Percentiles rank a stretch among this genome's conserved stretches.
phyloP scores from a whole-genome alignment of 106 monocot genomes.

The Dendrobium chrysotoxum region DNA sequence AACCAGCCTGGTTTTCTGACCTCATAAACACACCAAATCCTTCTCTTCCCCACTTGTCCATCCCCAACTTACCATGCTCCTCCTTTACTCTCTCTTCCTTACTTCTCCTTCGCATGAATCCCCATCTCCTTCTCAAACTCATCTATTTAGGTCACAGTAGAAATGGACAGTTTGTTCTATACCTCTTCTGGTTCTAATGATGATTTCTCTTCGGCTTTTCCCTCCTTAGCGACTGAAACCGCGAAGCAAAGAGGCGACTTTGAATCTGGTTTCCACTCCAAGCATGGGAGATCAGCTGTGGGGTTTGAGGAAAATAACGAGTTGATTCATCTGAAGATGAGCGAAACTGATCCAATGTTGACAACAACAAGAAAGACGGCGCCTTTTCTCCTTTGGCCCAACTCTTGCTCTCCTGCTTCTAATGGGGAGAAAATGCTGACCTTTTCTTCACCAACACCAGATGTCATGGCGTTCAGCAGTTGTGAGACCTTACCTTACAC shows the following conservation, averaged over 20 bases:
- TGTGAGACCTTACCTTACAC: constrained; percentile 20
- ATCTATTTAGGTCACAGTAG: neutral
- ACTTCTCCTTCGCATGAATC: neutral
- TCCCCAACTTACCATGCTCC: neutral
- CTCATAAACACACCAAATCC: neutral
- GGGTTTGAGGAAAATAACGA: constrained; percentile 19
- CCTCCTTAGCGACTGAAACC: neutral
- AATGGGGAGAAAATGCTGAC: constrained; percentile 81
- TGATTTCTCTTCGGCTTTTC: neutral
- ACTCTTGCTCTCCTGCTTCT: constrained; percentile 25
- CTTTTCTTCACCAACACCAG: constrained; percentile 55
- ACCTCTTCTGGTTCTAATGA: neutral
- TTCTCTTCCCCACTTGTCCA: neutral
- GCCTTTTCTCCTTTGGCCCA: constrained; percentile 27
- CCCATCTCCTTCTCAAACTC: neutral
- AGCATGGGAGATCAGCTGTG: constrained; percentile 30
- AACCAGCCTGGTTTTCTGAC: neutral
- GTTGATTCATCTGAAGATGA: constrained; percentile 22
- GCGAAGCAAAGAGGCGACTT: neutral
- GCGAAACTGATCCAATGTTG: constrained; percentile 19
- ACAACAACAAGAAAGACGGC: constrained; percentile 8
- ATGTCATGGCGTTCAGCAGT: constrained; percentile 21
- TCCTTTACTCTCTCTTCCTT: neutral
- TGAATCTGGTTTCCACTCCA: constrained; percentile 10
- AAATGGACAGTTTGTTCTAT: neutral